Conservation (phyloP, 305 asterid genomes). For the Fraxinus angustifolia region DNA sequence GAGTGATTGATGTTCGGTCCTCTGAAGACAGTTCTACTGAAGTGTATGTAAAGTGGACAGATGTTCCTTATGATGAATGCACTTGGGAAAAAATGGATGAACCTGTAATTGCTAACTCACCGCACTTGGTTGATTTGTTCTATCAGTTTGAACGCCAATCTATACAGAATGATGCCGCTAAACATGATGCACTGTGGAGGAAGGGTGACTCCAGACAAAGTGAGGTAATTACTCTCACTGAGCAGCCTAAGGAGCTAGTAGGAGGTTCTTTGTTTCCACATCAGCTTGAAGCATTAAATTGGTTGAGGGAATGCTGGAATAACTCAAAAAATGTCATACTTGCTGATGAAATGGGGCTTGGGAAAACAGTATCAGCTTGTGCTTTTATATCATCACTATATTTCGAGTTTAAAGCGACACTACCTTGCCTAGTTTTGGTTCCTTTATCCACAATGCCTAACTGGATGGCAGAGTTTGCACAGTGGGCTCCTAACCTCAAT, state of each 20-base stretch:
- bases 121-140: conserved; percentile 66
- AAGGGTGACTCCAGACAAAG: background rate
- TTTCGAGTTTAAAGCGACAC: background rate
- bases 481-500: background rate
- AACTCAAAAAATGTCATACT: background rate
- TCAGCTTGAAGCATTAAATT: background rate
- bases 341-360: background rate
- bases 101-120: conserved; percentile 56
- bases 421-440: background rate
- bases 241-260: background rate
- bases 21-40: conserved; percentile 59
- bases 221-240: background rate
- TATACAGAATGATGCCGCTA: conserved; percentile 44
- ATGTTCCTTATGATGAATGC: conserved; percentile 90
- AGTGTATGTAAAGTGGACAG: conserved; percentile 81
- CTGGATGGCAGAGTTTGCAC: background rate
- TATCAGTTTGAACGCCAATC: conserved; percentile 70
- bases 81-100: conserved; percentile 92
- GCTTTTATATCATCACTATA: background rate
- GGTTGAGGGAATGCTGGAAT: background rate
- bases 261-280: background rate
- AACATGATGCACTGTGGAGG: conserved; percentile 40
- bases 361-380: background rate
- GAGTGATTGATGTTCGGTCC: conserved; percentile 67
- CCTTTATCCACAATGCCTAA: background rate